Evolutionary conservation across 441 rosid species (phyloP).

Genomic region (Erysimum cheiri): DNA sequence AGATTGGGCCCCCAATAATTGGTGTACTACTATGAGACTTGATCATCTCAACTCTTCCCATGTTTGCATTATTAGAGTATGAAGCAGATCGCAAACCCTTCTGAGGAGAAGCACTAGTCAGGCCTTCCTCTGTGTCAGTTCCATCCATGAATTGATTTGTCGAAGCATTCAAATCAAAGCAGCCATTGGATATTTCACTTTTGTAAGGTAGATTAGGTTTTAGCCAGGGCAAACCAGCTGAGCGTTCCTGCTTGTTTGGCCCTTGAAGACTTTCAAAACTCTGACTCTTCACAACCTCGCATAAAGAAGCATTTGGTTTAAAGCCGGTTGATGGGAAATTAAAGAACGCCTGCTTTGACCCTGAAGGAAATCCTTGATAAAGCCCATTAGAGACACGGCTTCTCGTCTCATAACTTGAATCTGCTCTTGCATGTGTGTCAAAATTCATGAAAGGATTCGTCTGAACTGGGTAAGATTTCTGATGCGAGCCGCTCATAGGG

Average conservation of each 20-base stretch:
- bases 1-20: slow-evolving; percentile 60
- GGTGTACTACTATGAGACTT: slow-evolving; percentile 47
- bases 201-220: slow-evolving; percentile 52
- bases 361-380: slow-evolving; percentile 36
- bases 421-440: slow-evolving; percentile 30
- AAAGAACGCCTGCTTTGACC: slow-evolving; percentile 23
- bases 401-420: slow-evolving; percentile 31
- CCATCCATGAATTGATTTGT: slow-evolving; percentile 41
- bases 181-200: slow-evolving; percentile 47
- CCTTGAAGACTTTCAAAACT: slow-evolving; percentile 52
- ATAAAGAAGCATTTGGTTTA: slow-evolving; percentile 28
- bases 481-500: slow-evolving; percentile 55
- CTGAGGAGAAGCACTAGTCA: slow-evolving; percentile 42
- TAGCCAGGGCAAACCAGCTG: slow-evolving; percentile 72
- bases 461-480: slow-evolving; percentile 58
- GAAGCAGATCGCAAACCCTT: slow-evolving; percentile 49
- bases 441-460: slow-evolving; percentile 55
- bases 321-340: slow-evolving; percentile 25
- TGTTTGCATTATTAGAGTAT: slow-evolving; percentile 25
- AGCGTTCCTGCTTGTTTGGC: slow-evolving; percentile 53
- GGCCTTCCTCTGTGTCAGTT: slow-evolving; percentile 45
- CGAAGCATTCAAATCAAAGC: slow-evolving; percentile 59
- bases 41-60: slow-evolving; percentile 36
- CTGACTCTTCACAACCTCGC: slow-evolving; percentile 43
- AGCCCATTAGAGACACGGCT: slow-evolving; percentile 25